Conservation (phyloP, 164 flowering plant species). For the Berberis thunbergii region DNA sequence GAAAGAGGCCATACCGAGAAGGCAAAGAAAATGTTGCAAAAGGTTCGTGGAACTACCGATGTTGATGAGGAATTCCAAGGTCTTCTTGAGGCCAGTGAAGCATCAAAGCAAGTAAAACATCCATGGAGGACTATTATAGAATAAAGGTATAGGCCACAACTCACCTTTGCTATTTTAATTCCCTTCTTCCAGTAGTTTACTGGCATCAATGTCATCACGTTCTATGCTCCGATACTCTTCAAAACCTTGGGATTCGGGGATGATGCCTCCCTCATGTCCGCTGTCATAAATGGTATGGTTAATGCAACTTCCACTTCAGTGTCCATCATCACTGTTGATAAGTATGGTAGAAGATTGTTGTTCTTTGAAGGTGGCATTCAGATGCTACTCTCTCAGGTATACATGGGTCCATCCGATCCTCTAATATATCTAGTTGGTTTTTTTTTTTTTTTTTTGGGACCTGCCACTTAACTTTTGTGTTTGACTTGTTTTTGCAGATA, state of each 20-base stretch:
- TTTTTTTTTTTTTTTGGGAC: neutral
- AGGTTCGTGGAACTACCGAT: constrained; percentile 1
- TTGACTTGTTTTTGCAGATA: too few relatives aligned
- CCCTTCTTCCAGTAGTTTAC: constrained; percentile 4
- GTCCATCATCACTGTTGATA: constrained; percentile 2
- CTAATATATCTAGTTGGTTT: too few relatives aligned
- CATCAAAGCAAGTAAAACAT: constrained; percentile 2
- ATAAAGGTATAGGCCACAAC: constrained; percentile 2
- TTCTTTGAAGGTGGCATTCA: constrained; percentile 4
- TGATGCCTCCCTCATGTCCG: constrained; percentile 5
- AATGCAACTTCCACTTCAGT: neutral
- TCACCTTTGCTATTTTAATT: neutral
- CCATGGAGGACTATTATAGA: constrained; percentile 6
- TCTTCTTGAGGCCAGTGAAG: constrained; percentile 2
- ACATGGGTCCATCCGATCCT: too few relatives aligned
- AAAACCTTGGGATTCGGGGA: constrained; percentile 5
- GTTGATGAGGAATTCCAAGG: constrained; percentile 6
- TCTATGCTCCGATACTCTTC: constrained; percentile 5
- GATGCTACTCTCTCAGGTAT: constrained; percentile 2
- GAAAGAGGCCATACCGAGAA: constrained; percentile 6
- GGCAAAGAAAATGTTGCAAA: constrained; percentile 3
- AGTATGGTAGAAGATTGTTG: constrained; percentile 2
- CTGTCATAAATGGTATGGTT: constrained; percentile 3
- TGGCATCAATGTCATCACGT: constrained; percentile 5
- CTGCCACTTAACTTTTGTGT: neutral